Conservation (phyloP, 2,329 filamentous ascomycete genomes). For the Penicillium sumatraense region DNA sequence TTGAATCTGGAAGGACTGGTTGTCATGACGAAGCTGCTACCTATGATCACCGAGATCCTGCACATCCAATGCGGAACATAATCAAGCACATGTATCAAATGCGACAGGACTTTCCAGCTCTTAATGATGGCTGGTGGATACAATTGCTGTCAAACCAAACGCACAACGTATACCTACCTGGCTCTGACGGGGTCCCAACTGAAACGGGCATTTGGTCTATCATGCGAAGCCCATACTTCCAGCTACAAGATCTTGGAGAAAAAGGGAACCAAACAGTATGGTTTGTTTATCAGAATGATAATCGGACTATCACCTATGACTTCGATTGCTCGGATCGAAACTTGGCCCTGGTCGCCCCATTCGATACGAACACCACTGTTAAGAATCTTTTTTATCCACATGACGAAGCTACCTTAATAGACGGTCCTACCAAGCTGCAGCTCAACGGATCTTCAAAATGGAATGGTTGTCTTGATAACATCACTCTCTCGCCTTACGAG, state of each 20-base stretch:
- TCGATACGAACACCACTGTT: conserved; percentile 58
- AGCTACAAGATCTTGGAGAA: conserved; percentile 57
- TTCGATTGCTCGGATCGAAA: conserved; percentile 60
- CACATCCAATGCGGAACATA: conserved; percentile 64
- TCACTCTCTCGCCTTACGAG: conserved; percentile 61
- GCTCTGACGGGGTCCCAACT: conserved; percentile 57
- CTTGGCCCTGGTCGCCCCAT: conserved; percentile 62
- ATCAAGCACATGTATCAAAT: conserved; percentile 67
- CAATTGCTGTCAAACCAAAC: conserved; percentile 63
- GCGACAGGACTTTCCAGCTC: conserved; percentile 58
- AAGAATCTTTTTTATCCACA: conserved; percentile 68
- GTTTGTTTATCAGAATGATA: conserved; percentile 52
- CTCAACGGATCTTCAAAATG: conserved; percentile 52
- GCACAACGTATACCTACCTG: conserved; percentile 54
- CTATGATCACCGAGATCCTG: conserved; percentile 66
- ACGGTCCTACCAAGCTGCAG: conserved; percentile 51
- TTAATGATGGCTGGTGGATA: conserved; percentile 64
- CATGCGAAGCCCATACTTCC: conserved; percentile 54
- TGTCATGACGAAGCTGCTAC: conserved; percentile 63
- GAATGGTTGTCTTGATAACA: conserved; percentile 60
- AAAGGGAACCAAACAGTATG: conserved; percentile 52
- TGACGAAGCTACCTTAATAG: conserved; percentile 58
- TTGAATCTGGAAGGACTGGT: conserved; percentile 58
- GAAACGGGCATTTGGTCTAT: conserved; percentile 67
- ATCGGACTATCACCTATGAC: conserved; percentile 56